Percentiles rank a stretch among this genome's conserved stretches.
phyloP scores from a whole-genome alignment of 345 rosid species.

The Aquilaria yunnanensis region DNA sequence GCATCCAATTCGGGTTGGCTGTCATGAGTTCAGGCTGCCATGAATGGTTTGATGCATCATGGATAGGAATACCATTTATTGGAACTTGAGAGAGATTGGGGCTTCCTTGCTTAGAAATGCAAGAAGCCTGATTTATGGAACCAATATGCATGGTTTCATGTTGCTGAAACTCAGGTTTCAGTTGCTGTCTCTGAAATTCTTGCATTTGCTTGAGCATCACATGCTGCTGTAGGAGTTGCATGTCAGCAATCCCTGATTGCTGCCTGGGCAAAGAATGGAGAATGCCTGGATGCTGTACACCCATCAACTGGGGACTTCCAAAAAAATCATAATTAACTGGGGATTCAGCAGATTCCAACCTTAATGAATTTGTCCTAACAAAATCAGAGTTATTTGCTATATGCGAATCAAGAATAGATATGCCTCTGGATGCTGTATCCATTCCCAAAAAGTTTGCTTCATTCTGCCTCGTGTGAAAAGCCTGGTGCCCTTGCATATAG shows the following conservation, averaged over 20 bases:
- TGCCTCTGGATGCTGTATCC: constrained; percentile 49
- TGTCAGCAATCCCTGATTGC: constrained; percentile 58
- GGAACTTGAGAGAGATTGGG: constrained; percentile 34
- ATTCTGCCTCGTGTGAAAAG: constrained; percentile 42
- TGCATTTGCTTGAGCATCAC: constrained; percentile 67
- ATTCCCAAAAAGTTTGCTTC: constrained; percentile 56
- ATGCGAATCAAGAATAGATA: constrained; percentile 40
- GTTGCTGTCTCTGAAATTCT: constrained; percentile 61
- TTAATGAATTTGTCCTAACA: constrained; percentile 33
- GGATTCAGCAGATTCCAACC: constrained; percentile 52
- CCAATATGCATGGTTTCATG: constrained; percentile 48
- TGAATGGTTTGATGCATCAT: constrained; percentile 46
- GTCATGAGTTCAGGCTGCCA: constrained; percentile 59
- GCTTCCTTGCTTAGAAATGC: constrained; percentile 36
- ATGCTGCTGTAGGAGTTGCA: constrained; percentile 79
- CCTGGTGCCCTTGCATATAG: constrained; percentile 52
- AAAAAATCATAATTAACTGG: constrained; percentile 64
- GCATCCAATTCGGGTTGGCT: constrained; percentile 54
- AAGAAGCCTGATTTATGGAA: constrained; percentile 41
- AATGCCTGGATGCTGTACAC: constrained; percentile 51
- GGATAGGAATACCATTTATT: constrained; percentile 61
- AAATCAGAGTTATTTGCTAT: constrained; percentile 40
- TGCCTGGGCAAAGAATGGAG: constrained; percentile 65
- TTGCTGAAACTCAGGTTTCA: constrained; percentile 46
- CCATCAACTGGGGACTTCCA: constrained; percentile 62